These are phyloP conservation scores for Aspergillus sp. DNA, from an alignment of 2,329 filamentous ascomycete species.

Conservation along the genomic window DNA sequence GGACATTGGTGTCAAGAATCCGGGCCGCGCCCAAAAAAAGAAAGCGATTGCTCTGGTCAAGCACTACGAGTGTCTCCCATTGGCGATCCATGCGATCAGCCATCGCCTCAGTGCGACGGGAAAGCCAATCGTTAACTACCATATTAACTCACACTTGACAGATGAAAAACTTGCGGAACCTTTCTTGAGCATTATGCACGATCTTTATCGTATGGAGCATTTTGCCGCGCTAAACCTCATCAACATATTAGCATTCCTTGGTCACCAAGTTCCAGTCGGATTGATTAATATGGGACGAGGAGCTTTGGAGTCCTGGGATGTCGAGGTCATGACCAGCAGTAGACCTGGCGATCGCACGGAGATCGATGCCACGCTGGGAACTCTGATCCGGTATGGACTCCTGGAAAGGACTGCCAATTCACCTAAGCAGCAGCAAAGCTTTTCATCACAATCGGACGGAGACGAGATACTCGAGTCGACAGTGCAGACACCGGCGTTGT, in stretches of 20 bases:
- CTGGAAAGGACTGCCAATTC: constrained; percentile 35
- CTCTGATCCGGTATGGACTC: constrained; percentile 41
- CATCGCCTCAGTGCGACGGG: constrained; percentile 55
- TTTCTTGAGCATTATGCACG: constrained; percentile 43
- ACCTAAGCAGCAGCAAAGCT: constrained; percentile 16
- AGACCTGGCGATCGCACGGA: constrained; percentile 30
- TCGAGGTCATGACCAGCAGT: constrained; percentile 34
- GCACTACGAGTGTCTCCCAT: constrained; percentile 57
- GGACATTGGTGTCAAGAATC: constrained; percentile 54
- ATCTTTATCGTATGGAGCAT: constrained; percentile 35
- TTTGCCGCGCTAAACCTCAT: constrained; percentile 58
- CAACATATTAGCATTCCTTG: constrained; percentile 58
- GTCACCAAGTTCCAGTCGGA: constrained; percentile 59
- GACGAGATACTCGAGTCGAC: constrained; percentile 17
- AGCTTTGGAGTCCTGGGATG: constrained; percentile 25
- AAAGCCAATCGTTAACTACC: constrained; percentile 56
- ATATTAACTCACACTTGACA: constrained; percentile 49
- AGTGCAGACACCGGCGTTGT: constrained; percentile 20
- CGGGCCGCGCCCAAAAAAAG: constrained; percentile 48
- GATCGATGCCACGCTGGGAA: constrained; percentile 41
- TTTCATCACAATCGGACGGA: constrained; percentile 15
- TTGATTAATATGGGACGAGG: constrained; percentile 52
- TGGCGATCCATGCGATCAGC: constrained; percentile 62
- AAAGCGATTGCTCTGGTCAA: constrained; percentile 58
- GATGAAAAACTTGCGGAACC: constrained; percentile 49